A percentile compares a stretch with the other conserved stretches of the same genome.
Conservation (phyloP, 1,284 basidiomycete genomes). For the Leccinum olivaceoglutinosum region DNA sequence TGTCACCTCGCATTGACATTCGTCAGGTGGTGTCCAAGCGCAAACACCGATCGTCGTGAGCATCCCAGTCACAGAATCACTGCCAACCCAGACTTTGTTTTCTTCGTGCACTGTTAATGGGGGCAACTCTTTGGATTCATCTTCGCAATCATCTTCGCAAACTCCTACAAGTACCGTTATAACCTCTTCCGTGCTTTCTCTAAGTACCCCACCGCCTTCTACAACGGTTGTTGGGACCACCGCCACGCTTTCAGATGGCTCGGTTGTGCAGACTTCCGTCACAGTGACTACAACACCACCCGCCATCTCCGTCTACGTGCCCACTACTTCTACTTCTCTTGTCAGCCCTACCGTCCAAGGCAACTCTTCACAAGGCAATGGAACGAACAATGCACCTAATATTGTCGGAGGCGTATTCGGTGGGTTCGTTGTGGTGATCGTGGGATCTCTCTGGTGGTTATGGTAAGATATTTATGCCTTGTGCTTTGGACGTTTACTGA, state of each 20-base stretch:
- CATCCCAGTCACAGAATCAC: conserved; percentile 24
- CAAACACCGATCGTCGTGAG: conserved; percentile 34
- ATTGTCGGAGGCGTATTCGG: conserved; percentile 51
- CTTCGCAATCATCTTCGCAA: conserved; percentile 4
- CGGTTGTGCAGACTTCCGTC: conserved; percentile 27
- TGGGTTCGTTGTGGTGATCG: conserved; percentile 41
- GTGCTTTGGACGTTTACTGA: conserved; percentile 10
- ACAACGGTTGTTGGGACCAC: conserved; percentile 20
- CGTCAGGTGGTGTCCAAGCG: conserved; percentile 27
- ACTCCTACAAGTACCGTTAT: conserved; percentile 2
- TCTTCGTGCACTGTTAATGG: conserved; percentile 23
- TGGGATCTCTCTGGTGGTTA: conserved; percentile 43
- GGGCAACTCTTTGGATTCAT: conserved; percentile 1
- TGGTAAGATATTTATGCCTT: conserved; percentile 31
- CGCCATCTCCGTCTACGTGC: conserved; percentile 22
- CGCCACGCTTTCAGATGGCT: conserved; percentile 33
- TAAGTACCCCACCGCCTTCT: conserved; percentile 23
- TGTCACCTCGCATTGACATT: conserved; percentile 10
- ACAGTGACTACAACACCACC: conserved; percentile 28
- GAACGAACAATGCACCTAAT: conserved; percentile 33
- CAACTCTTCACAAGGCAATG: conserved; percentile 13
- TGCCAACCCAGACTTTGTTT: conserved; percentile 38
- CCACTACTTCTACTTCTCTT: conserved; percentile 23
- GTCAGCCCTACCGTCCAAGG: conserved; percentile 19
- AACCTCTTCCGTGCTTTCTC: conserved; percentile 25